phyloP scores from a whole-genome alignment of 148 eudicot genomes.

The Chenopodium quinoa region DNA sequence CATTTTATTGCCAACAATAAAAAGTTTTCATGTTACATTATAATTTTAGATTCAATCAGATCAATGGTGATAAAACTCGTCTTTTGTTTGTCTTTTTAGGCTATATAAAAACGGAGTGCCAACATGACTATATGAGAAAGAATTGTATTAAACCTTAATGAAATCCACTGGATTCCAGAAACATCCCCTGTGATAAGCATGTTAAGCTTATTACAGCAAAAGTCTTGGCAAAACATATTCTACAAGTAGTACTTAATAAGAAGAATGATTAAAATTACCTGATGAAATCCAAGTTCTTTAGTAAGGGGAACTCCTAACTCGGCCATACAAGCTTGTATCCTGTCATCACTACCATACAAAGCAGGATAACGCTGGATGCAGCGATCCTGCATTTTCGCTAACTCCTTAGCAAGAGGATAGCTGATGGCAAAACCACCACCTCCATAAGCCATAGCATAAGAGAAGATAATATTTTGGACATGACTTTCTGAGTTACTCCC shows the following conservation, averaged over 20 bases:
- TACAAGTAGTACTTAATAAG: not conserved
- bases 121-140: not conserved
- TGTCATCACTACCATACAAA: constrained; percentile 44
- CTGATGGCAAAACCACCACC: constrained; percentile 91
- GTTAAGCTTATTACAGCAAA: not conserved
- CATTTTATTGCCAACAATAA: not conserved
- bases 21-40: not conserved
- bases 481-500: constrained; percentile 60
- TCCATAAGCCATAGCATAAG: constrained; percentile 84
- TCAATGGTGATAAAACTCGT: not conserved
- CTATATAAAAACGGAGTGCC: not conserved
- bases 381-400: constrained; percentile 41
- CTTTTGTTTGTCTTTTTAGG: not conserved
- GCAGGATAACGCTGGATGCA: constrained; percentile 42
- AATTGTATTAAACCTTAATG: not conserved
- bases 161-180: not conserved
- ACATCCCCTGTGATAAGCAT: not conserved
- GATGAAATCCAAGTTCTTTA: constrained; percentile 40
- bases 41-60: not conserved
- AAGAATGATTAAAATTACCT: constrained; percentile 12
- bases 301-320: constrained; percentile 45
- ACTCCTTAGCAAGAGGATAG: constrained; percentile 35
- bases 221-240: not conserved
- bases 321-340: constrained; percentile 49
- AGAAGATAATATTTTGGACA: constrained; percentile 59